phyloP scores from a whole-genome alignment of 148 eudicot genomes.

The Heliosperma pusillum region DNA sequence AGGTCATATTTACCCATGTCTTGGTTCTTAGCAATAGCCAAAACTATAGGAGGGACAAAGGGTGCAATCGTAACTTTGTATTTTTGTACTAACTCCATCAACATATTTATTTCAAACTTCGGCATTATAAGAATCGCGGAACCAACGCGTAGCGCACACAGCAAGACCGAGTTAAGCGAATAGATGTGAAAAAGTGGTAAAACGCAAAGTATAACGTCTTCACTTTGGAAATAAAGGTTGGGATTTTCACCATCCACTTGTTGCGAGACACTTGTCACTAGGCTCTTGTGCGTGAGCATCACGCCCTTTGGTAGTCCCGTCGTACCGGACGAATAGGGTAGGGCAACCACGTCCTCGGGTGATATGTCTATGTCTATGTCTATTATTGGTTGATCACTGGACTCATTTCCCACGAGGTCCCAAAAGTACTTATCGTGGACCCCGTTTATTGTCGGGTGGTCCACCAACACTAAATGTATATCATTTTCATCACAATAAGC shows the following conservation, averaged over 20 bases:
- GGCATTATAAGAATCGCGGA: conserved; percentile 69
- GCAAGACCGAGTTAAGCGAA: conserved; percentile 64
- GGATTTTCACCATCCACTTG: conserved; percentile 94
- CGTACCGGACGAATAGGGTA: conserved; percentile 87
- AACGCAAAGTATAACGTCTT: conserved; percentile 73
- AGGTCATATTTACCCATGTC: conserved; percentile 58
- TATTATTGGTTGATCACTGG: conserved; percentile 20
- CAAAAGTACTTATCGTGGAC: conserved; percentile 37
- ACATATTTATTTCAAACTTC: conserved; percentile 58
- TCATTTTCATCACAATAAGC: conserved; percentile 24
- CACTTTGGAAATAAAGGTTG: conserved; percentile 48
- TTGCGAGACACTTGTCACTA: conserved; percentile 73
- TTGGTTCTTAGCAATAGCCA: conserved; percentile 66
- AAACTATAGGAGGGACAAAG: conserved; percentile 78
- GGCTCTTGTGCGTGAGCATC: conserved; percentile 67
- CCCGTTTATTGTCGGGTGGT: conserved; percentile 18
- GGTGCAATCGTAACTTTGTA: conserved; percentile 74
- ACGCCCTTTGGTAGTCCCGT: conserved; percentile 92
- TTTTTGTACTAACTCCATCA: conserved; percentile 65
- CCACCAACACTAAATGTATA: conserved; percentile 32
- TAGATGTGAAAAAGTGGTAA: conserved; percentile 84
- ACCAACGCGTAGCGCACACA: conserved; percentile 70
- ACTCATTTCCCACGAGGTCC: conserved; percentile 27
- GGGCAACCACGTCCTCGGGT: conserved; percentile 69
- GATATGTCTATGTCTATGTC: conserved; percentile 27